Conservation (phyloP, 2,329 filamentous ascomycete genomes). For the Aspergillus felis region DNA sequence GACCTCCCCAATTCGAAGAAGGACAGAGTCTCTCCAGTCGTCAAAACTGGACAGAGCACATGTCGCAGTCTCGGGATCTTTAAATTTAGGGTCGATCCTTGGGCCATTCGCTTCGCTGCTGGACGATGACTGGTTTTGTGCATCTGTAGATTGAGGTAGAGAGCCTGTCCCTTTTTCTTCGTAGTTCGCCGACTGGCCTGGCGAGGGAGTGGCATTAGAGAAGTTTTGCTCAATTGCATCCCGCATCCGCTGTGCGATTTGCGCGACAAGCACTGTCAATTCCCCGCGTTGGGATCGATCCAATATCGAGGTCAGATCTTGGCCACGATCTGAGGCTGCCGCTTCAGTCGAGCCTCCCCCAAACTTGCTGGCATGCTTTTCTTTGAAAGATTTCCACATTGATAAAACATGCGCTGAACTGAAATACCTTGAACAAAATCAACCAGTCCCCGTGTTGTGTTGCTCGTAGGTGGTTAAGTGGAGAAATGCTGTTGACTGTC, state of each 20-base stretch:
- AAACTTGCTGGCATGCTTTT: slow-evolving; percentile 27
- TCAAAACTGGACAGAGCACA: slow-evolving; percentile 69
- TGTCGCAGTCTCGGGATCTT: slow-evolving; percentile 53
- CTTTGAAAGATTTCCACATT: slow-evolving; percentile 34
- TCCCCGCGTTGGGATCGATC: slow-evolving; percentile 40
- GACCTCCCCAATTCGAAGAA: slow-evolving; percentile 68
- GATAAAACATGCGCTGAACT: not conserved
- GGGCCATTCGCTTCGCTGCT: not conserved
- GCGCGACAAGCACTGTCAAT: slow-evolving; percentile 39
- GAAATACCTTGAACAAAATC: not conserved
- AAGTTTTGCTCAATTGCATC: slow-evolving; percentile 36
- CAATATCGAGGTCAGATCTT: slow-evolving; percentile 42
- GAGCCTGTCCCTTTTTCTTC: slow-evolving; percentile 24
- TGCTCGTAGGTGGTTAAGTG: not conserved
- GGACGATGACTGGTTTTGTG: not conserved
- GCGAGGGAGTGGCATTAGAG: slow-evolving; percentile 20
- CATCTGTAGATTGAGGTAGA: not conserved
- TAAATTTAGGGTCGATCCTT: slow-evolving; percentile 7
- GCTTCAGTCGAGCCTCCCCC: slow-evolving; percentile 24
- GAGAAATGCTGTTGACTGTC: not conserved
- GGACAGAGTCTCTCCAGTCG: slow-evolving; percentile 71
- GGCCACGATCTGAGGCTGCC: slow-evolving; percentile 23
- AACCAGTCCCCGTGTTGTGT: not conserved
- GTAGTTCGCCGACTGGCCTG: slow-evolving; percentile 11
- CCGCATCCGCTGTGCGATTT: slow-evolving; percentile 40